Evolutionary conservation across 2,329 filamentous ascomycete genomes (phyloP).

Genomic region (Akanthomyces muscarius): DNA sequence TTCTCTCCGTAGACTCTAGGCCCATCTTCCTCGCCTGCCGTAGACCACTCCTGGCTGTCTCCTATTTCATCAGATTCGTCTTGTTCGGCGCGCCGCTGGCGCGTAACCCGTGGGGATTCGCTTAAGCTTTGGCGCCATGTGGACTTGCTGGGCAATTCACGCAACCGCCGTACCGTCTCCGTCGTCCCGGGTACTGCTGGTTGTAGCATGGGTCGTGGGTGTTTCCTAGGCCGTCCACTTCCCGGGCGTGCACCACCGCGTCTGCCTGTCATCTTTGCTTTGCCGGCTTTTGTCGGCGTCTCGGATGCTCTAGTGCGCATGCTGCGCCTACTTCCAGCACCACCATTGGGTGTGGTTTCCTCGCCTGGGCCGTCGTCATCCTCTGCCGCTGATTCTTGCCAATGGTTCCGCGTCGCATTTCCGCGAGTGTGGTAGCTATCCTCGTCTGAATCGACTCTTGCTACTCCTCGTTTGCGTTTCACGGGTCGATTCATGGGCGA

Average conservation of each 20-base stretch:
- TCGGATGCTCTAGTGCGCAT: slow-evolving; percentile 23
- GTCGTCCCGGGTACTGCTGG: not conserved
- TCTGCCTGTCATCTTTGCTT: slow-evolving; percentile 32
- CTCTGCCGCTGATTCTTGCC: slow-evolving; percentile 11
- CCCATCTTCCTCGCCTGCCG: slow-evolving; percentile 8
- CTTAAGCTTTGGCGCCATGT: slow-evolving; percentile 1
- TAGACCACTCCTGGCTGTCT: slow-evolving; percentile 24
- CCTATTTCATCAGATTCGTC: slow-evolving; percentile 23
- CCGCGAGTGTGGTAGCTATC: not conserved
- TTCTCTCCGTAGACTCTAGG: not conserved
- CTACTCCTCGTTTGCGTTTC: slow-evolving; percentile 14
- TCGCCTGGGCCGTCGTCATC: slow-evolving; percentile 11
- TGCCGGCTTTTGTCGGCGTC: slow-evolving; percentile 21
- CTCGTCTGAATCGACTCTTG: not conserved
- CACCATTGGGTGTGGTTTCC: slow-evolving; percentile 21
- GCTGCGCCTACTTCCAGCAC: slow-evolving; percentile 1
- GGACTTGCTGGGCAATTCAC: not conserved
- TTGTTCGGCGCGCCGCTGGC: not conserved
- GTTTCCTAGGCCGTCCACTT: slow-evolving; percentile 38
- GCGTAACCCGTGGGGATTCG: not conserved
- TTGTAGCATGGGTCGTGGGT: slow-evolving; percentile 28
- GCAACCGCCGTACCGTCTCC: not conserved
- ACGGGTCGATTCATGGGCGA: slow-evolving; percentile 1
- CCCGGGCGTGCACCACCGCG: slow-evolving; percentile 37
- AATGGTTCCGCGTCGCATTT: not conserved